A percentile compares a stretch with the other conserved stretches of the same genome.
Evolutionary conservation across 2,329 filamentous ascomycete species (phyloP).

Genomic region (Fusarium nodosum): DNA sequence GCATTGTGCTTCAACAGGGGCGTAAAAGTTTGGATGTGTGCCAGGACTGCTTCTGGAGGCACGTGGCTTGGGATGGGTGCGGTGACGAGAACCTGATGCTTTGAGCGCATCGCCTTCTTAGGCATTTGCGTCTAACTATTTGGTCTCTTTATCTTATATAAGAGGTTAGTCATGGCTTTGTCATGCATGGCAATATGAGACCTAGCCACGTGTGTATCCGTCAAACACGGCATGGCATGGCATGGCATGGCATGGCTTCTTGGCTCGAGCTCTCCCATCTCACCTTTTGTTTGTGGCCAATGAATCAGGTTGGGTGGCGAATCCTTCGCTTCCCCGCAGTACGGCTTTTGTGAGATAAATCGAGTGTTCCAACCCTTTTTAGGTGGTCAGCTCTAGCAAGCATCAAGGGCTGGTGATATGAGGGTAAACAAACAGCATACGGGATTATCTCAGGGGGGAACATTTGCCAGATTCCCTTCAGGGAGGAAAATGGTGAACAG

Average conservation of each 20-base stretch:
- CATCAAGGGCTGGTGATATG: not conserved
- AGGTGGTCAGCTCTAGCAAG: not conserved
- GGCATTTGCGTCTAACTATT: not conserved
- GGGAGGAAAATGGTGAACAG: not conserved
- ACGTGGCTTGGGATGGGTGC: conserved; percentile 33
- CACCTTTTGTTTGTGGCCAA: not conserved
- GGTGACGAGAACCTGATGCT: conserved; percentile 27
- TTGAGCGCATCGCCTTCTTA: conserved; percentile 32
- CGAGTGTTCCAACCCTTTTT: not conserved
- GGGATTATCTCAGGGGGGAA: not conserved
- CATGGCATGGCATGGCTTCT: not conserved
- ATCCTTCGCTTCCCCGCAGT: conserved; percentile 1
- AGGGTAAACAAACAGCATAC: not conserved
- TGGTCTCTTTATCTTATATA: not conserved
- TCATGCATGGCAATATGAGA: conserved; percentile 7
- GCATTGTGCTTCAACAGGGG: conserved; percentile 29
- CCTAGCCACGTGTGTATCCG: conserved; percentile 1
- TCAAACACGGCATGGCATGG: not conserved
- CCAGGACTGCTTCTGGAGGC: conserved; percentile 36
- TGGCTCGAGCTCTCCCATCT: conserved; percentile 1
- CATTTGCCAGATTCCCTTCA: not conserved
- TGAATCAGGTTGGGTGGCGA: not conserved
- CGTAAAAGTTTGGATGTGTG: conserved; percentile 34
- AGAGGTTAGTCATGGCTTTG: conserved; percentile 25
- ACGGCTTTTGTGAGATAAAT: not conserved